Base-by-base conservation (phyloP, 495 filamentous ascomycete species). In the Podospora conica region DNA sequence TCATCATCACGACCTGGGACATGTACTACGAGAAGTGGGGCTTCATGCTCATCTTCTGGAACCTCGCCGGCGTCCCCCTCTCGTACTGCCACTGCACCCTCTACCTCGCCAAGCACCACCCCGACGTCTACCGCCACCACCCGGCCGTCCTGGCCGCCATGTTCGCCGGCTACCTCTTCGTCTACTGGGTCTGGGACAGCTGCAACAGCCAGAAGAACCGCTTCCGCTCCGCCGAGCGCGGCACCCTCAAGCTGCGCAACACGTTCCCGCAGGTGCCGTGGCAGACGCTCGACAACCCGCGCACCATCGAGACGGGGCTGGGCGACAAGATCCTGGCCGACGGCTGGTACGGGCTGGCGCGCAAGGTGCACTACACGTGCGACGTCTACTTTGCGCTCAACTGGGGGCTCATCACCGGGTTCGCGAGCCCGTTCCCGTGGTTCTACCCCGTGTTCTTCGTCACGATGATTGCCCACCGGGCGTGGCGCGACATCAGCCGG, bases 1-100 rank as follows among this genome's bases (percentile, higher is more conserved):
- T 92, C 72, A 97, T 98, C 79, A 83, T 91, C 58, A 90, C 91
- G 10, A 96, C 94, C 21, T 98, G 94, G 77, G 95, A 98, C 77
- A 97, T 98, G 91, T 97, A 96, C 83, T 93, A 94, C 74, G 95
- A 98, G 83, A 98, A 98, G 83, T 97, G 93, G 91, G 95, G 95
- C 71, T 98, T 98, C 82, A 97, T 98, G 94, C 85, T 98, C 63
- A 97, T 97, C 78, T 98, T 98, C 86, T 98, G 95, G 95, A 98
- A 98, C 79, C 81, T 98, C 74, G 92, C 93, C 63, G 95, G 95
- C 68, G 95, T 98, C 20, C 95, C 95, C 15, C 82, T 98, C 55
- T 92, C 87, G 66, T 98, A 98, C 84, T 98, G 95, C 83, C 94
- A 98, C 83, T 96, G 91, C 84, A 93, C 90, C 40, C 83, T 98